These are phyloP conservation scores for Botrytis deweyae DNA, from an alignment of 2,329 filamentous ascomycete species.

Conservation along the genomic window DNA sequence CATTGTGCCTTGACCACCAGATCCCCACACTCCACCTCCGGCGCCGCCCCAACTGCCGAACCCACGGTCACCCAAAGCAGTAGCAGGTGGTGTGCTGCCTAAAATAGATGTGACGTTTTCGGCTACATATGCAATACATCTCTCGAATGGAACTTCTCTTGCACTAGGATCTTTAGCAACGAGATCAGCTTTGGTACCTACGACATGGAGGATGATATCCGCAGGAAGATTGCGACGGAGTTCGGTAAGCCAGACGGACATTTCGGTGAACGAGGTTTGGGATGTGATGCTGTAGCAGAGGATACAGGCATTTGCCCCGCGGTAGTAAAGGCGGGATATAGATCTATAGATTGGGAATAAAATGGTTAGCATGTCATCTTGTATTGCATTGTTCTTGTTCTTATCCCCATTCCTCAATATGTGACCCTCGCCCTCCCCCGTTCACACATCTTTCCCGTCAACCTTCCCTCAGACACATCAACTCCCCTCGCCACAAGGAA, in stretches of 20 bases:
- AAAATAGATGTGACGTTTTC: conserved; percentile 79
- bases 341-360: conserved; percentile 44
- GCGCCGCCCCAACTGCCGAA: background rate
- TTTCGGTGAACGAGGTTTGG: conserved; percentile 80
- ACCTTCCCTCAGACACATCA: background rate
- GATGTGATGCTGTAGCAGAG: conserved; percentile 94
- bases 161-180: conserved; percentile 77
- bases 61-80: conserved; percentile 46
- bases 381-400: background rate
- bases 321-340: conserved; percentile 94
- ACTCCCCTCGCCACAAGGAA: background rate
- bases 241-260: conserved; percentile 88
- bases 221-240: conserved; percentile 73
- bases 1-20: conserved; percentile 20
- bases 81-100: conserved; percentile 65
- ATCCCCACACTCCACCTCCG: conserved; percentile 16
- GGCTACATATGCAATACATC: conserved; percentile 92
- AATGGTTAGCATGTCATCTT: background rate
- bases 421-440: background rate
- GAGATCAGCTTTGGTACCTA: conserved; percentile 90
- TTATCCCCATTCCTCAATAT: background rate
- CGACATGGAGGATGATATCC: conserved; percentile 83
- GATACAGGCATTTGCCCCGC: conserved; percentile 89
- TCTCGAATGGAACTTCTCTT: conserved; percentile 88
- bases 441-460: background rate